Evolutionary conservation across 345 rosid genomes (phyloP).

Genomic region (Populus simonii): DNA sequence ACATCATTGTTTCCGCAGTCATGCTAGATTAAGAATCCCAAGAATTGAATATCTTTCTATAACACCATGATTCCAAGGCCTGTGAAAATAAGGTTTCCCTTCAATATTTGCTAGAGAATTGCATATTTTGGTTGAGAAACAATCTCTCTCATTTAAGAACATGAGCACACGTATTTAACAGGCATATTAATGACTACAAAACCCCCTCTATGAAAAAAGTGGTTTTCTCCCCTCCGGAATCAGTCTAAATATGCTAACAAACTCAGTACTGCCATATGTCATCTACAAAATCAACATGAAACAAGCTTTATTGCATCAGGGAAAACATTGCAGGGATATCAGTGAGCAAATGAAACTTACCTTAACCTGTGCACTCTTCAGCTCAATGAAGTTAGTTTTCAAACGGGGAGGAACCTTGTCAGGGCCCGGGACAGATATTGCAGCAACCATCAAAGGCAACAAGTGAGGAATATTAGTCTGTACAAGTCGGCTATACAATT

Average conservation of each 20-base stretch:
- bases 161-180: neutral
- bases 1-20: neutral
- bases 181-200: neutral
- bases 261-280: neutral
- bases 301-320: neutral
- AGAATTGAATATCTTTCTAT: neutral
- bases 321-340: neutral
- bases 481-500: slow-evolving; percentile 85
- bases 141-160: neutral
- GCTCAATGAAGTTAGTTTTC: slow-evolving; percentile 83
- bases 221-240: neutral
- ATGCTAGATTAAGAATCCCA: neutral
- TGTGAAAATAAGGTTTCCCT: neutral
- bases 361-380: slow-evolving; percentile 99
- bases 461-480: slow-evolving; percentile 92
- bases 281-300: neutral
- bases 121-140: neutral
- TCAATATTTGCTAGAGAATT: neutral
- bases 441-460: slow-evolving; percentile 94
- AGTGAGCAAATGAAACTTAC: slow-evolving; percentile 39
- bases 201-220: neutral
- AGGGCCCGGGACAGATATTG: slow-evolving; percentile 95
- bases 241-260: neutral
- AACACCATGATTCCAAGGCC: neutral
- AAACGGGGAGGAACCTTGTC: slow-evolving; percentile 84